phyloP scores from a whole-genome alignment of 2,329 filamentous ascomycete genomes.

The Myriosclerotinia scirpicola region DNA sequence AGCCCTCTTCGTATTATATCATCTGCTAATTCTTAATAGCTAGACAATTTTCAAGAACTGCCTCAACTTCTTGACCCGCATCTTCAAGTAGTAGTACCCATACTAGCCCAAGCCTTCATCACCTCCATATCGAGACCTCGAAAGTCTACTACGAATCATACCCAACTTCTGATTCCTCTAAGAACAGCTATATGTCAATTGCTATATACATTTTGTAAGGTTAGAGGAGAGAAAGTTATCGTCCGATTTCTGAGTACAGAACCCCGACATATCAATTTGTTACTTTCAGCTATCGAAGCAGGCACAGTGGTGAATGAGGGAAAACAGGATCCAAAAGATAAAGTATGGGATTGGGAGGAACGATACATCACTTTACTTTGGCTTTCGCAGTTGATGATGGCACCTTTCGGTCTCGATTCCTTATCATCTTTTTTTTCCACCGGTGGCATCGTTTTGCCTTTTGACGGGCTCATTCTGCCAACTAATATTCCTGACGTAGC shows the following conservation, averaged over 20 bases:
- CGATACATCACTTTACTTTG: conserved; percentile 84
- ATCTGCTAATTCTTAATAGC: conserved; percentile 37
- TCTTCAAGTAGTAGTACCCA: conserved; percentile 71
- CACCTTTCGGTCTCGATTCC: conserved; percentile 85
- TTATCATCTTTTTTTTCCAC: conserved; percentile 67
- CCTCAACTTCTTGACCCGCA: conserved; percentile 89
- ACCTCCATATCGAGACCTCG: conserved; percentile 55
- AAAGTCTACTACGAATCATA: conserved; percentile 38
- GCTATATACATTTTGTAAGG: conserved; percentile 90
- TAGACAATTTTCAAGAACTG: conserved; percentile 93
- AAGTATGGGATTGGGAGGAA: conserved; percentile 75
- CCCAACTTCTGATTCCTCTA: conserved; percentile 39
- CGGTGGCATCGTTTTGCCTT: conserved; percentile 43
- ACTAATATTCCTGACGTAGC: conserved; percentile 66
- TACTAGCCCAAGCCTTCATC: conserved; percentile 74
- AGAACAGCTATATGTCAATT: conserved; percentile 70
- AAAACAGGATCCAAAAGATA: conserved; percentile 3
- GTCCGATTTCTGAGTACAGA: conserved; percentile 90
- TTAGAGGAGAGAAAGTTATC: conserved; percentile 90
- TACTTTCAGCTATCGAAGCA: conserved; percentile 73
- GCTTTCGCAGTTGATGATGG: conserved; percentile 78
- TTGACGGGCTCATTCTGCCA: conserved; percentile 57
- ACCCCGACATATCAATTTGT: conserved; percentile 76
- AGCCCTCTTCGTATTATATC: neutral
- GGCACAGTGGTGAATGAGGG: conserved; percentile 29